Percentiles rank a stretch among this genome's conserved stretches.
Conservation (phyloP, 345 rosid genomes). For the Eucalyptus virginea region DNA sequence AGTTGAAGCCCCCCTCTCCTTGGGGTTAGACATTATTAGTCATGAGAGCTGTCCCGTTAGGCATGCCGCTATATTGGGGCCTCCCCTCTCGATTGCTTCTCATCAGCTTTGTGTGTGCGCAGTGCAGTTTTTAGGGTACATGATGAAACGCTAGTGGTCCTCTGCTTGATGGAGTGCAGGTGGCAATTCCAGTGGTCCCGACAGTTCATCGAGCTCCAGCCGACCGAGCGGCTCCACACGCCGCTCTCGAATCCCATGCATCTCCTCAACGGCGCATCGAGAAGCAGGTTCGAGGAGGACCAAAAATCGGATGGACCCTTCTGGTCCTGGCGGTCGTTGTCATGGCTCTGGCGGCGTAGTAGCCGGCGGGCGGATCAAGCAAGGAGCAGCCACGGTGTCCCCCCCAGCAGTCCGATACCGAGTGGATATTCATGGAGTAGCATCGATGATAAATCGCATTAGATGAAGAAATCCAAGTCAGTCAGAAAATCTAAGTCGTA, state of each 20-base stretch:
- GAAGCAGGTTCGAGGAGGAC: constrained; percentile 21
- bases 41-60: neutral
- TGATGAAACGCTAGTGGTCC: neutral
- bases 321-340: constrained; percentile 5
- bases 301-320: constrained; percentile 10
- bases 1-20: neutral
- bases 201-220: constrained; percentile 80
- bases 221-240: constrained; percentile 74
- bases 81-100: neutral
- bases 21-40: neutral
- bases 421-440: constrained; percentile 63
- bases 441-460: constrained; percentile 27
- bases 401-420: constrained; percentile 41
- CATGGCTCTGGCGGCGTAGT: constrained; percentile 47
- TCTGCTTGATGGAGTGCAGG: constrained; percentile 21
- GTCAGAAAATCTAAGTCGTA: constrained; percentile 36
- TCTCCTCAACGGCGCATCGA: constrained; percentile 3
- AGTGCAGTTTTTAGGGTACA: neutral
- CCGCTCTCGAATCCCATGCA: constrained; percentile 82
- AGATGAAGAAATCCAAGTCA: constrained; percentile 49
- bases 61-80: neutral
- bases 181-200: constrained; percentile 97
- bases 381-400: constrained; percentile 21
- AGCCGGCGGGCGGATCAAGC: constrained; percentile 21
- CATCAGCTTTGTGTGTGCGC: neutral